Conservation (phyloP, 2,329 filamentous ascomycete species). For the Pleurostoma richardsiae region DNA sequence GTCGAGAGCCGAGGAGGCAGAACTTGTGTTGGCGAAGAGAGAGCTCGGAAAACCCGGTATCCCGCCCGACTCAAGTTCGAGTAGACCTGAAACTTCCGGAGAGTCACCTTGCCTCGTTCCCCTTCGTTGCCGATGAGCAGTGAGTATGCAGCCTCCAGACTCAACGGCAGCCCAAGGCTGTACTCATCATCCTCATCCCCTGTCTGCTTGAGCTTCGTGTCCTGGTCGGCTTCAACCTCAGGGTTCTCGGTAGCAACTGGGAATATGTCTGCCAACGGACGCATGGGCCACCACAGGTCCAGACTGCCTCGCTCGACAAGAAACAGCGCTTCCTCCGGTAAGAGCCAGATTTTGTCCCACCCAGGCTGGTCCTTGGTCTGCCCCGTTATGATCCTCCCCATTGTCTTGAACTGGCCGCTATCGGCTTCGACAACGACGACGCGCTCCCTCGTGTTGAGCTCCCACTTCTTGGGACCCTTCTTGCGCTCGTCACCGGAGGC, state of each 20-base stretch:
- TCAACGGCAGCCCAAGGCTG: conserved; percentile 73
- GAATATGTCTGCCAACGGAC: conserved; percentile 43
- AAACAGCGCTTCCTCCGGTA: conserved; percentile 90
- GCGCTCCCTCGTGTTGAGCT: conserved; percentile 32
- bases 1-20: conserved; percentile 3
- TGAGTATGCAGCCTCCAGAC: conserved; percentile 84
- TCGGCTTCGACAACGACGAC: conserved; percentile 66
- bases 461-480: conserved; percentile 9
- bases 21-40: conserved; percentile 20
- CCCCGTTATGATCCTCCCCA: conserved; percentile 60
- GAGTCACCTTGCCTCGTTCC: conserved; percentile 52
- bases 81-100: conserved; percentile 87
- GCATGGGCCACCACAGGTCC: conserved; percentile 77
- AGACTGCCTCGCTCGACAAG: conserved; percentile 81
- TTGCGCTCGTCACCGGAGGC: conserved; percentile 2
- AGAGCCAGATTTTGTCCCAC: conserved; percentile 68
- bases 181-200: conserved; percentile 36
- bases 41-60: conserved; percentile 73
- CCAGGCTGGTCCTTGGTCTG: conserved; percentile 48
- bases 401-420: conserved; percentile 56
- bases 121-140: conserved; percentile 70
- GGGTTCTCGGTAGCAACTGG: conserved; percentile 20
- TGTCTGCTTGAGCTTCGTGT: conserved; percentile 5
- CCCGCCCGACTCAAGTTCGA: conserved; percentile 76
- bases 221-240: conserved; percentile 14